Evolutionary conservation across 805 yeast species (phyloP).

Genomic region (Zygosaccharomyces bisporus): DNA sequence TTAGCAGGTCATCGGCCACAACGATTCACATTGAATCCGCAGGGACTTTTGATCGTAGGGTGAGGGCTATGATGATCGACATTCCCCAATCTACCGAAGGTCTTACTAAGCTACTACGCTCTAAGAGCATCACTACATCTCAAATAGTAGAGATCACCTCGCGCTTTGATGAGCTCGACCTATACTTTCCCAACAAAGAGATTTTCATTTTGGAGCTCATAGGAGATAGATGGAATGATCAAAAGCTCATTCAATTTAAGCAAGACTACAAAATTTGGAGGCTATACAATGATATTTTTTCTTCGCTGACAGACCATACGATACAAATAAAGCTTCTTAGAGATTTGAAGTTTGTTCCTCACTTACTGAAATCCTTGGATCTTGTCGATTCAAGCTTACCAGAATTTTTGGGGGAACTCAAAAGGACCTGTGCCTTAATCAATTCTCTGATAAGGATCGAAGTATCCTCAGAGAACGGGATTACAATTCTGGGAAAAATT

Average conservation of each 20-base stretch:
- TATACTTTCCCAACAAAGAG: slow-evolving; percentile 53
- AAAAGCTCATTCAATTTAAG: slow-evolving; percentile 43
- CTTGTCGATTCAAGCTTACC: slow-evolving; percentile 10
- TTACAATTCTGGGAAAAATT: slow-evolving; percentile 22
- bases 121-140: slow-evolving; percentile 44
- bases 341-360: slow-evolving; percentile 39
- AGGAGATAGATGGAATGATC: slow-evolving; percentile 56
- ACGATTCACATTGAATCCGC: slow-evolving; percentile 16
- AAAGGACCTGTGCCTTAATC: slow-evolving; percentile 19
- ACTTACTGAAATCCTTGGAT: slow-evolving; percentile 22
- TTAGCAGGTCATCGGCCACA: slow-evolving; percentile 9
- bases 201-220: slow-evolving; percentile 56
- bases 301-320: slow-evolving; percentile 24
- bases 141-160: slow-evolving; percentile 41
- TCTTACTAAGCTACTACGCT: slow-evolving; percentile 55
- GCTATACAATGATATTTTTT: slow-evolving; percentile 44
- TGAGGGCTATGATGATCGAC: slow-evolving; percentile 6
- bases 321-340: slow-evolving; percentile 42
- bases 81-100: slow-evolving; percentile 42
- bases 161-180: slow-evolving; percentile 35
- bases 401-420: slow-evolving; percentile 16
- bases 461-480: slow-evolving; percentile 25
- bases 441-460: slow-evolving; percentile 29
- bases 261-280: slow-evolving; percentile 46
- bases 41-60: neutral